These are phyloP conservation scores for Fusarium luffae DNA, from an alignment of 2,329 filamentous ascomycete genomes.

Conservation along the genomic window DNA sequence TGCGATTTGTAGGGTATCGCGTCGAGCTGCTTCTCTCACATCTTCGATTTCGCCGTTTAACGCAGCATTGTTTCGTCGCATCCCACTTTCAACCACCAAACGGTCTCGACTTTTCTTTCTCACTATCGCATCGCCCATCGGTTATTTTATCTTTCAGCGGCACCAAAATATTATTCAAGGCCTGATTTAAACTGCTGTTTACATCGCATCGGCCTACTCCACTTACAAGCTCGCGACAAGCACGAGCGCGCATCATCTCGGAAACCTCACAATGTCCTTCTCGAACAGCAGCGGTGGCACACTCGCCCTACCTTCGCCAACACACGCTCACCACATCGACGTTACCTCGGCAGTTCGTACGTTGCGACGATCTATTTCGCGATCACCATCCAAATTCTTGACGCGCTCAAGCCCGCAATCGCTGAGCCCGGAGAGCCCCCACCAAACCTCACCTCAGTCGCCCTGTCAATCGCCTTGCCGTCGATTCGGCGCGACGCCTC, in stretches of 20 bases:
- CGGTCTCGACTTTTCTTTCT: conserved; percentile 8
- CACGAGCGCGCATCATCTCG: conserved; percentile 45
- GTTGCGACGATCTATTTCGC: conserved; percentile 86
- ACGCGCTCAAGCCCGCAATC: conserved; percentile 59
- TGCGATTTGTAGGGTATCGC: conserved; percentile 44
- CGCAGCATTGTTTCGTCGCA: conserved; percentile 15
- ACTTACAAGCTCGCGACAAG: conserved; percentile 41
- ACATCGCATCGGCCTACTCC: conserved; percentile 43
- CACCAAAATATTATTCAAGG: conserved; percentile 17
- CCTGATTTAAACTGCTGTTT: conserved; percentile 28
- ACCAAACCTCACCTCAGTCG: conserved; percentile 61
- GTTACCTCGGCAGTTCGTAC: conserved; percentile 84
- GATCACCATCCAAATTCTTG: conserved; percentile 93
- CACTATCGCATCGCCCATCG: conserved; percentile 20
- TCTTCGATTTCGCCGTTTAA: conserved; percentile 25
- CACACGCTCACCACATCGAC: conserved; percentile 83
- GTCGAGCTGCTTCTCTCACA: conserved; percentile 32
- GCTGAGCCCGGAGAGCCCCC: conserved; percentile 60
- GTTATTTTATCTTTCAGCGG: conserved; percentile 17
- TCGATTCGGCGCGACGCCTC: conserved; percentile 53
- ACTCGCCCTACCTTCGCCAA: conserved; percentile 87
- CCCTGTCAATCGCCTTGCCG: conserved; percentile 67
- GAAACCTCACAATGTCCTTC: conserved; percentile 64
- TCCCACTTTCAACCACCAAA: conserved; percentile 20
- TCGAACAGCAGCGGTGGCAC: conserved; percentile 75